These are phyloP conservation scores for Phytophthora multivora DNA, from an alignment of 352 stramenopile species.

Conservation along the genomic window DNA sequence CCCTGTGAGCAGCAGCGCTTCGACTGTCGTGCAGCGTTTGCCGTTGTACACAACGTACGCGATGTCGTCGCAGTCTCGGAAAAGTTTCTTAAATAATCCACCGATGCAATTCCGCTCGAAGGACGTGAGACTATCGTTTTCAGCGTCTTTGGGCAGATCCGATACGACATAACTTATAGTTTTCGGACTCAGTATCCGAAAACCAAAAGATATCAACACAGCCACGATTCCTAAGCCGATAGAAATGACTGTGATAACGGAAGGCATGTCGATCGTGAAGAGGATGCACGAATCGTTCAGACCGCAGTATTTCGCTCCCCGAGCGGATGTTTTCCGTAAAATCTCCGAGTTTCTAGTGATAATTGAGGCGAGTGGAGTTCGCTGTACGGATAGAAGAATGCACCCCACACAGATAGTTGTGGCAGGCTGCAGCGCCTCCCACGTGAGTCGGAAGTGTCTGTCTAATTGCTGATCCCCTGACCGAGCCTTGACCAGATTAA, in stretches of 20 bases:
- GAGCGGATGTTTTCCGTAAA: conserved; percentile 4
- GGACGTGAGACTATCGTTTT: background rate
- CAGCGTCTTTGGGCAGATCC: background rate
- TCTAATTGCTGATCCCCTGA: conserved; percentile 20
- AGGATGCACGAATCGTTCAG: conserved; percentile 24
- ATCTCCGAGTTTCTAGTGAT: conserved; percentile 10
- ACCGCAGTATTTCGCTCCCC: conserved; percentile 18
- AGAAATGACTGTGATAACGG: conserved; percentile 4
- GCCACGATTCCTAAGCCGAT: conserved; percentile 5
- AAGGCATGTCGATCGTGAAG: conserved; percentile 10
- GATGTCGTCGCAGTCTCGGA: conserved; percentile 25
- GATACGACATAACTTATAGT: background rate
- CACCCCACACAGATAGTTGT: conserved; percentile 2
- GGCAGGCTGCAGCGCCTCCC: conserved; percentile 23
- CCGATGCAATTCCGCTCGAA: conserved; percentile 22
- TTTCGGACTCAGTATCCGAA: background rate
- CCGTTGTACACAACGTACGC: conserved; percentile 9
- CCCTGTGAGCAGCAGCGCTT: conserved; percentile 16
- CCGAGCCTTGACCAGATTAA: conserved; percentile 19
- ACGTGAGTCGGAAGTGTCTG: conserved; percentile 21
- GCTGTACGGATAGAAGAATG: background rate
- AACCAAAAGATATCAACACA: conserved; percentile 1
- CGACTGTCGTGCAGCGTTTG: conserved; percentile 9
- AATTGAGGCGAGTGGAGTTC: conserved; percentile 5
- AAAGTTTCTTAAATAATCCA: conserved; percentile 8